Evolutionary conservation across 192 early-diverging fungal genomes (phyloP).

Genomic region (Linnemannia elongata): DNA sequence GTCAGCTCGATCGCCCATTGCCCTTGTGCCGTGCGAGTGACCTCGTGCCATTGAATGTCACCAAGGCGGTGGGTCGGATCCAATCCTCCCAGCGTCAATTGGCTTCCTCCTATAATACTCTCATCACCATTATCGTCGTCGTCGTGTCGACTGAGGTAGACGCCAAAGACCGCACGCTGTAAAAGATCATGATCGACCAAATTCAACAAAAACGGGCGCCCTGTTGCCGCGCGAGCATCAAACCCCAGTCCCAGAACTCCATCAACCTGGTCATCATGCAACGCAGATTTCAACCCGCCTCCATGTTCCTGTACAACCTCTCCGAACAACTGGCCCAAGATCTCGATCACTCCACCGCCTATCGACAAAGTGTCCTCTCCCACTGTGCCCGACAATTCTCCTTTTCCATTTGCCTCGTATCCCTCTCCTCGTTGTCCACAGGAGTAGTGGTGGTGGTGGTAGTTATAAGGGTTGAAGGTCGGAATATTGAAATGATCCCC

Average conservation of each 20-base stretch:
- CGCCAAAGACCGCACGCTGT: slow-evolving; percentile 87
- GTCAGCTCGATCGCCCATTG: slow-evolving; percentile 97
- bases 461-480: slow-evolving; percentile 88
- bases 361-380: slow-evolving; percentile 13
- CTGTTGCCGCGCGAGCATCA: slow-evolving; percentile 80
- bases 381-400: neutral
- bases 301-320: slow-evolving; percentile 20
- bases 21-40: slow-evolving; percentile 78
- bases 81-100: slow-evolving; percentile 83
- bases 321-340: slow-evolving; percentile 19
- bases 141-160: slow-evolving; percentile 77
- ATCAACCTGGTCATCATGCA: slow-evolving; percentile 87
- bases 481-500: slow-evolving; percentile 92
- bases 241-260: slow-evolving; percentile 93
- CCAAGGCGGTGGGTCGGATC: slow-evolving; percentile 79
- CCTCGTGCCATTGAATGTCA: slow-evolving; percentile 84
- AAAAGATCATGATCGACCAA: slow-evolving; percentile 85
- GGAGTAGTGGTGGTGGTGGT: slow-evolving; percentile 73
- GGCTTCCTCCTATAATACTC: neutral
- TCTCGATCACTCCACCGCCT: neutral
- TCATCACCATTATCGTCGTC: neutral
- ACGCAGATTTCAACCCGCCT: slow-evolving; percentile 64
- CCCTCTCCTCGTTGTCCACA: neutral
- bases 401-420: neutral
- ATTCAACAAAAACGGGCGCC: slow-evolving; percentile 92